A percentile compares a stretch with the other conserved stretches of the same genome.
Evolutionary conservation across 306 rosid genomes (phyloP).

Genomic region (Trifolium fragiferum): DNA sequence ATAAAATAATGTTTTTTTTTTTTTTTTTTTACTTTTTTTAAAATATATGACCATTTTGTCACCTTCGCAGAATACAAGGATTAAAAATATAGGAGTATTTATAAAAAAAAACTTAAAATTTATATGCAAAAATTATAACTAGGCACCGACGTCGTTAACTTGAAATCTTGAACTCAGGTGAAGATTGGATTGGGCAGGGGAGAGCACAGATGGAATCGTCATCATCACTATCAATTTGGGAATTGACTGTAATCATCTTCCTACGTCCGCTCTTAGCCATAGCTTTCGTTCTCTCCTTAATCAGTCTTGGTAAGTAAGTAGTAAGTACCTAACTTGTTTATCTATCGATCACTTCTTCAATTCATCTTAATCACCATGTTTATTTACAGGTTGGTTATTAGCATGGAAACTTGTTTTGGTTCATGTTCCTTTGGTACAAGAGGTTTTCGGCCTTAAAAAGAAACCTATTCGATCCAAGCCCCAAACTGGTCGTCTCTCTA

Average conservation of each 20-base stretch:
- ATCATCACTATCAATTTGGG: slow-evolving; percentile 51
- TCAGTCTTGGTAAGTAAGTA: slow-evolving; percentile 55
- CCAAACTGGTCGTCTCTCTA: slow-evolving; percentile 66
- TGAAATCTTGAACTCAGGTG: no score
- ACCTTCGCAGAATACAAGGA: no score
- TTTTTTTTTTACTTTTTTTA: no score
- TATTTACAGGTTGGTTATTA: slow-evolving; percentile 72
- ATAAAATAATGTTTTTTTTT: no score
- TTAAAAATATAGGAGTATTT: no score
- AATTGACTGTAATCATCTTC: slow-evolving; percentile 49
- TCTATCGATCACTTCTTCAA: neutral
- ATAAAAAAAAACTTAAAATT: no score
- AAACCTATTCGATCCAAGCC: slow-evolving; percentile 66
- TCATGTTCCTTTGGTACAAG: slow-evolving; percentile 92
- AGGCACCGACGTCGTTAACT: no score
- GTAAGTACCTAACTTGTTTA: neutral
- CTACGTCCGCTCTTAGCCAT: slow-evolving; percentile 70
- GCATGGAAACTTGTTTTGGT: slow-evolving; percentile 92
- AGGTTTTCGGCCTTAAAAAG: slow-evolving; percentile 74
- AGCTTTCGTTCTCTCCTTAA: slow-evolving; percentile 59
- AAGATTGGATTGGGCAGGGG: neutral
- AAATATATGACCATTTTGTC: no score
- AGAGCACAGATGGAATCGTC: slow-evolving; percentile 32
- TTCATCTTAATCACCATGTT: slow-evolving; percentile 4
- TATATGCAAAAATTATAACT: no score